Base-by-base conservation (phyloP, 805 yeast species). In the Candida tallmaniae region DNA sequence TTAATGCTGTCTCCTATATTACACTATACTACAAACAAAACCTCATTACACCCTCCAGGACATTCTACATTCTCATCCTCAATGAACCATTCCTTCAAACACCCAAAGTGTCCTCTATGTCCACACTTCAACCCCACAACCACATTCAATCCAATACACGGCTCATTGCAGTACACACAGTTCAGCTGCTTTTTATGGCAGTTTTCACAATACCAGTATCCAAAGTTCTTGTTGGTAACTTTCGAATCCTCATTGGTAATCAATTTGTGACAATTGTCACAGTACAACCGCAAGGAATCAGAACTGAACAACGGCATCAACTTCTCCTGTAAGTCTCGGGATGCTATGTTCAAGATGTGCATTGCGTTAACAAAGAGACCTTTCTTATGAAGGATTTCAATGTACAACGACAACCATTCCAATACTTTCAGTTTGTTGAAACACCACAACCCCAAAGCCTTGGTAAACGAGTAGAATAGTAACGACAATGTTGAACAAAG, bases 201-300 rank as follows among this genome's bases (percentile, higher is more conserved):
- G 15, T 66, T 68, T 34, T 78, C 86, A 60, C 97, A 89, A 54
- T 80, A 84, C 95, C 96, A 88, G 46, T 71, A 79, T 1, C 94
- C 95, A 48, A 77, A 74, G 2, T 19, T 27, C 9, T 47, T 48
- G 13, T 40, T 38, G 26, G 55, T 63, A 12, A 58, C 62, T 47
- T 76, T 78, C 3, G 78, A 63, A 5, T 48, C 45, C 42, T 80
- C 88, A 54, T 83, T 82, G 7, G 74, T 52, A 6, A 83, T 60
- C n/a, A 80, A 58, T 32, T 70, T 65, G 12, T 71, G 65, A 52
- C 94, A 83, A 47, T 63, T 60, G 19, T 73, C 71, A 52, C 93
- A 83, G 45, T 73, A 80, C 15, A 79, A 65, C 26, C 68, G 47
- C 40, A 65, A 47, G n/a, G 55, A 54, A 9, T 65, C 70, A 24